A percentile compares a stretch with the other conserved stretches of the same genome.
phyloP scores from a whole-genome alignment of 352 stramenopile species.

The Phytophthora foliorum region DNA sequence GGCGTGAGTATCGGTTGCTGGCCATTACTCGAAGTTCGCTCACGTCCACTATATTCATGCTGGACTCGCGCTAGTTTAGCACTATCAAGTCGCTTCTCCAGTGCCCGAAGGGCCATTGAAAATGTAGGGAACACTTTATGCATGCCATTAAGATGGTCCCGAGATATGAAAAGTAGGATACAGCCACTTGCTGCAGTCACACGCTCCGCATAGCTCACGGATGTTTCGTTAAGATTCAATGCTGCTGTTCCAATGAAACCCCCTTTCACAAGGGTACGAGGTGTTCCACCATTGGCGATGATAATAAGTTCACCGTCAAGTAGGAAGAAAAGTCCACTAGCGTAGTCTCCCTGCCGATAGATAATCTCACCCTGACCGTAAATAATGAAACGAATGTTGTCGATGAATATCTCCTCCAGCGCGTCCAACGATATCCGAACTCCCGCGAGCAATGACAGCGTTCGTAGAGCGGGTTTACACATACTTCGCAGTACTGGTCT shows the following conservation, averaged over 20 bases:
- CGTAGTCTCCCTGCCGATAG: constrained; percentile 68
- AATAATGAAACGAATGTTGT: constrained; percentile 62
- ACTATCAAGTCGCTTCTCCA: constrained; percentile 61
- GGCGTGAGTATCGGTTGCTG: background rate
- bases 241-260: constrained; percentile 65
- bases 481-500: constrained; percentile 62
- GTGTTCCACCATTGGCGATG: constrained; percentile 41
- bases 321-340: constrained; percentile 67
- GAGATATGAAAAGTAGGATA: constrained; percentile 64
- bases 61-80: constrained; percentile 55
- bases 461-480: constrained; percentile 58
- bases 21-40: constrained; percentile 5
- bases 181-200: constrained; percentile 69
- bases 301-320: constrained; percentile 66
- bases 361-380: constrained; percentile 76
- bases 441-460: constrained; percentile 45
- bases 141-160: constrained; percentile 63
- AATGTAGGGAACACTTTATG: constrained; percentile 69
- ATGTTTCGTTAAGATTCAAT: constrained; percentile 59
- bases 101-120: constrained; percentile 67
- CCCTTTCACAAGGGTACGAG: constrained; percentile 49
- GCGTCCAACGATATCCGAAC: constrained; percentile 48
- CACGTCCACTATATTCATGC: constrained; percentile 28
- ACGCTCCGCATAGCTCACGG: constrained; percentile 64
- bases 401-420: constrained; percentile 57